Conservation (phyloP, 805 yeast species). For the Candida ficus region DNA sequence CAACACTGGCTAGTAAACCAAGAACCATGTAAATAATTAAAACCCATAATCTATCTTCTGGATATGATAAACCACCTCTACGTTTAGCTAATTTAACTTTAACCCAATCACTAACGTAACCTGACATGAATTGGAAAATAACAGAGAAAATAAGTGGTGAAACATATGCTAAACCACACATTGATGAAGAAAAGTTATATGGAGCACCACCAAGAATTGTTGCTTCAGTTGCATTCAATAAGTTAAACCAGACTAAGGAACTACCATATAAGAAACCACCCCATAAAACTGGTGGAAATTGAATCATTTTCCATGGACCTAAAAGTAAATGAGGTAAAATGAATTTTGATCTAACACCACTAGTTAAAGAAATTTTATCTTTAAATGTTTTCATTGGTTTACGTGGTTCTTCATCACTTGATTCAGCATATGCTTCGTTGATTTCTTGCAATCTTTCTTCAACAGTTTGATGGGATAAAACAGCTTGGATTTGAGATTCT, state of each 20-base stretch:
- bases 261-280: slow-evolving; percentile 52
- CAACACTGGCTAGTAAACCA: slow-evolving; percentile 49
- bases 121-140: slow-evolving; percentile 41
- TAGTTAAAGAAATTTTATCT: slow-evolving; percentile 39
- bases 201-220: slow-evolving; percentile 39
- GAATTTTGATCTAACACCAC: slow-evolving; percentile 31
- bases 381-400: slow-evolving; percentile 32
- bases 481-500: slow-evolving; percentile 9
- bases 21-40: slow-evolving; percentile 39
- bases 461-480: slow-evolving; percentile 14
- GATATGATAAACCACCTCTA: slow-evolving; percentile 46
- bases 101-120: slow-evolving; percentile 46
- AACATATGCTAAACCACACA: slow-evolving; percentile 45
- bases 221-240: slow-evolving; percentile 46
- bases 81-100: slow-evolving; percentile 42
- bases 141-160: slow-evolving; percentile 48
- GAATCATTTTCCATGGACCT: slow-evolving; percentile 37
- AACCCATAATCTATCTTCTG: slow-evolving; percentile 56
- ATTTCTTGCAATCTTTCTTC: slow-evolving; percentile 17
- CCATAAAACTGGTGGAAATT: slow-evolving; percentile 53
- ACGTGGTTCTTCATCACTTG: slow-evolving; percentile 2
- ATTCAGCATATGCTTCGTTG: slow-evolving; percentile 24
- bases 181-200: slow-evolving; percentile 42
- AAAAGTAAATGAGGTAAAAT: slow-evolving; percentile 26
- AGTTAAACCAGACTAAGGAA: slow-evolving; percentile 42